Conservation (phyloP, 768 basidiomycete species). For the Strobilomyces echinocephalus region DNA sequence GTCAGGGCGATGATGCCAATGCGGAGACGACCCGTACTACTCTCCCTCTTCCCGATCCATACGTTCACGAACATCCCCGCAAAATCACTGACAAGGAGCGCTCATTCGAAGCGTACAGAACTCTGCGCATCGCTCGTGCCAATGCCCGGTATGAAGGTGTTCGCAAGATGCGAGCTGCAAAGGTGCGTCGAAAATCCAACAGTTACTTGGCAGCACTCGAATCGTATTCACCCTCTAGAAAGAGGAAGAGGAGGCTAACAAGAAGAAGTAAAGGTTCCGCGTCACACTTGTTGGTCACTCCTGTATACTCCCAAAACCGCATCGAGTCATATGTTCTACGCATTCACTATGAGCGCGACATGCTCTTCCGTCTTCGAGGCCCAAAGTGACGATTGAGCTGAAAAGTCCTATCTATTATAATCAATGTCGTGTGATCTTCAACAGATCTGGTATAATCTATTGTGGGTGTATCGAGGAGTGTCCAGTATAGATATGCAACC, state of each 20-base stretch:
- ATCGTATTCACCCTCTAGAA: constrained; percentile 43
- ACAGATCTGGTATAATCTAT: constrained; percentile 13
- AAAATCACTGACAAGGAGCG: constrained; percentile 90
- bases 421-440: not conserved
- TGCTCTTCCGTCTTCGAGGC: not conserved
- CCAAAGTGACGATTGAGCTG: not conserved
- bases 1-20: constrained; percentile 76
- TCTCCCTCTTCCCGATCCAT: constrained; percentile 63
- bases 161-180: constrained; percentile 80
- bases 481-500: not conserved
- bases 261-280: constrained; percentile 68
- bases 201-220: constrained; percentile 11
- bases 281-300: constrained; percentile 15
- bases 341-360: constrained; percentile 23
- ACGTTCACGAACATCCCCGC: constrained; percentile 78
- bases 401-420: not conserved
- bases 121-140: constrained; percentile 82
- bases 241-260: constrained; percentile 87
- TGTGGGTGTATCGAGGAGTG: not conserved
- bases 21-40: constrained; percentile 67
- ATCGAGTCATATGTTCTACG: constrained; percentile 29
- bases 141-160: constrained; percentile 79
- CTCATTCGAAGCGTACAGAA: constrained; percentile 80
- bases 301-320: constrained; percentile 36
- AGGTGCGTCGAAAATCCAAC: constrained; percentile 50